Evolutionary conservation across 2,329 filamentous ascomycete species (phyloP), one percentile per base, ranked within the genome.

Genomic region (Penicillium sp.): DNA sequence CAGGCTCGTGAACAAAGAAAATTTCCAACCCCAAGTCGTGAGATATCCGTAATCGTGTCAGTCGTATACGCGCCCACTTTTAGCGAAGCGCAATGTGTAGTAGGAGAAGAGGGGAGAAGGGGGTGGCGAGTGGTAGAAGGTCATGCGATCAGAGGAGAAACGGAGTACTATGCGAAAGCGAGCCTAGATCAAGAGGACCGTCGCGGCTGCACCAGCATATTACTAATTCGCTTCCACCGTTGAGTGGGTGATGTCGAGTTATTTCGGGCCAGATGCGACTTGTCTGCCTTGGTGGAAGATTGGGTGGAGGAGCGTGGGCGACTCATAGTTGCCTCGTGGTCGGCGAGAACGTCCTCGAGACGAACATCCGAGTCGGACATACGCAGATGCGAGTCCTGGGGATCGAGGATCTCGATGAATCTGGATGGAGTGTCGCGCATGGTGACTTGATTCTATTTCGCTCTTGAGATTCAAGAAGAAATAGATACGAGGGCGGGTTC

Each of bases 371-470:
- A 75, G 57, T 76, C 71, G 48, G 76, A 78, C 35, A 76, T 73
- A 55, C 71, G 72, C 14, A 69, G 67, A 33, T 72, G 66, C 25
- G 67, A 67, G 46, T 74, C 70, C 59, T 76, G 72, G 48, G 74
- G 70, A 65, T 79, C 74, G 63, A 80, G 75, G 56, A 79, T 78
- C 65, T 80, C 78, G 60, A 79, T 73, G 64, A 80, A 80, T 62
- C 74, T 78, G 62, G 77, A 79, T 19, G 76, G 65, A 65, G 75
- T 77, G 58, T 74, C 75, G 55, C 68, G 70, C 71, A 75, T 71
- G 58, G 60, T 63, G 58, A 40, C 26, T 25, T 22, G 16, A 43
- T 49, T 37, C 14, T 37, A 54, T 57, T 46, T 25, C n/a, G 43
- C 22, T 46, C 28, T 13, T 48, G 14, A 3, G 26, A 28, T 30